Conservation (phyloP, 1,284 basidiomycete genomes). For the Puccinia novopanici region DNA sequence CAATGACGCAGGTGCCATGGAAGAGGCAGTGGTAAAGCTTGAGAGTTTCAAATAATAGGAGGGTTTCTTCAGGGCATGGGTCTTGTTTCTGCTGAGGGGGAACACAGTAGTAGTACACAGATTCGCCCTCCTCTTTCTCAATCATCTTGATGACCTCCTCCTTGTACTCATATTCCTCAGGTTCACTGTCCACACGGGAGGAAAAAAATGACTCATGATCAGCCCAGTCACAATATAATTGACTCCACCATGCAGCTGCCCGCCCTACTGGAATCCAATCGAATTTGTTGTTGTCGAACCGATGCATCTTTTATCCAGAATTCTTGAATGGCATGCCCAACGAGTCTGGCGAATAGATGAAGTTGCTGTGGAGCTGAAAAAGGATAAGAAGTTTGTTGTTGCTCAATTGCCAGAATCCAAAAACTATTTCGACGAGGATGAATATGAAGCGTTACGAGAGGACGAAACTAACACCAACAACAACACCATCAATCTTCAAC, state of each 20-base stretch:
- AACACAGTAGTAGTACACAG: neutral
- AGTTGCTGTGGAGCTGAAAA: conserved; percentile 23
- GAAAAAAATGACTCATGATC: no score
- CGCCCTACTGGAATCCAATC: conserved; percentile 31
- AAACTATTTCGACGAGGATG: conserved; percentile 29
- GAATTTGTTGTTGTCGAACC: conserved; percentile 35
- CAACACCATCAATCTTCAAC: neutral
- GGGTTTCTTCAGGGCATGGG: neutral
- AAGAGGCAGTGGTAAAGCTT: neutral
- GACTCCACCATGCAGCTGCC: no score
- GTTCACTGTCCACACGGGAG: no score
- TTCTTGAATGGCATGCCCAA: conserved; percentile 7
- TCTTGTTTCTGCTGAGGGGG: neutral
- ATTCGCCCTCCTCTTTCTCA: neutral
- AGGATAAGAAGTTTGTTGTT: neutral
- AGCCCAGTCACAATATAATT: no score
- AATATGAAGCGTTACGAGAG: conserved; percentile 15
- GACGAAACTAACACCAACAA: neutral
- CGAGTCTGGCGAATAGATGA: conserved; percentile 23
- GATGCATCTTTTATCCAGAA: conserved; percentile 38
- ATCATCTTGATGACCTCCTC: no score
- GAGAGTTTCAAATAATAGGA: neutral
- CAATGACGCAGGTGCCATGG: no score
- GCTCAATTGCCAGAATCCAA: no score
- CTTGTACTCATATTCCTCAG: no score